These are phyloP conservation scores for Kandelia obovata DNA, from an alignment of 345 rosid species.

Conservation along the genomic window DNA sequence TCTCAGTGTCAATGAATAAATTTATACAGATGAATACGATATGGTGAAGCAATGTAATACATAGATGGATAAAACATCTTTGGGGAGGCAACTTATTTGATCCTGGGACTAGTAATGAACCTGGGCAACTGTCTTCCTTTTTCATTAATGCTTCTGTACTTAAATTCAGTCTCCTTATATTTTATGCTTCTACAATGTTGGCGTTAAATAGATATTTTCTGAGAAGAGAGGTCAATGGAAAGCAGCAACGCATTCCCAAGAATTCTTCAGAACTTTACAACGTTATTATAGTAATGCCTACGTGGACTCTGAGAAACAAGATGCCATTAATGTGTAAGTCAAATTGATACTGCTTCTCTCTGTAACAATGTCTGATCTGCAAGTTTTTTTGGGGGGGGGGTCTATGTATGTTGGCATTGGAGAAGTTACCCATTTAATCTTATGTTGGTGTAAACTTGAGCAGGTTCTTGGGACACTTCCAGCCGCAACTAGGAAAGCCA, in stretches of 20 bases:
- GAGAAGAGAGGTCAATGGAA: constrained; percentile 98
- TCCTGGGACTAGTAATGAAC: not conserved
- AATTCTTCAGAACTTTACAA: constrained; percentile 74
- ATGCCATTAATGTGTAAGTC: constrained; percentile 89
- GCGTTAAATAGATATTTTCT: constrained; percentile 65
- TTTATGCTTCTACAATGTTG: not conserved
- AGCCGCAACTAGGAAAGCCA: constrained; percentile 81
- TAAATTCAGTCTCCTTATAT: not conserved
- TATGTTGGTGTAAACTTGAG: constrained; percentile 14
- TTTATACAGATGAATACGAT: too few species aligned
- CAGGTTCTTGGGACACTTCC: constrained; percentile 97
- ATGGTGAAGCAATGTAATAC: too few species aligned
- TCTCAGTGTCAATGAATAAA: too few species aligned
- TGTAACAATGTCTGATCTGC: not conserved
- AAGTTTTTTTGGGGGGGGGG: not conserved
- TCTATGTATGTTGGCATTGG: not conserved
- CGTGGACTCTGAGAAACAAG: constrained; percentile 88
- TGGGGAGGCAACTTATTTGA: too few species aligned
- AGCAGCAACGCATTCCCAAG: constrained; percentile 96
- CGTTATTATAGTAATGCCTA: constrained; percentile 94
- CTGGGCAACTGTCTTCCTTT: not conserved
- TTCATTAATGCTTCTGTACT: not conserved
- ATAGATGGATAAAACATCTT: too few species aligned
- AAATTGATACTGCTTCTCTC: not conserved
- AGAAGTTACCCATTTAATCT: not conserved